phyloP scores from a whole-genome alignment of 2,329 filamentous ascomycete species.

The Diaporthe longicolla region DNA sequence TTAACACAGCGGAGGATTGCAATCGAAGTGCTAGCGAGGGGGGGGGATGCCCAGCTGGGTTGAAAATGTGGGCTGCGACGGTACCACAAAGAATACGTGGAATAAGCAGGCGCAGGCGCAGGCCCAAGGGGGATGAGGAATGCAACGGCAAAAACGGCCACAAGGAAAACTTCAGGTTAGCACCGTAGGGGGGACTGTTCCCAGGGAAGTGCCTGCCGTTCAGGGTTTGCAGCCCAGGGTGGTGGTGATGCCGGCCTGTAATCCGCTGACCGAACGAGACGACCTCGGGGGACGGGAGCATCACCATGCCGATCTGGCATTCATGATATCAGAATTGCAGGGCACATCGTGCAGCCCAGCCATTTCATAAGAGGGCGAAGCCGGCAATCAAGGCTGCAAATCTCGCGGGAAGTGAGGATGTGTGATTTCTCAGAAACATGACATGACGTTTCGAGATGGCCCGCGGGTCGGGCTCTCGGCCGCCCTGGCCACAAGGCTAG shows the following conservation, averaged over 20 bases:
- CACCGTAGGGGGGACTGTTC: not conserved
- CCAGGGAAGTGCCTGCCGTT: slow-evolving; percentile 24
- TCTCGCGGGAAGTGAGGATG: slow-evolving; percentile 27
- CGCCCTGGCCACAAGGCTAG: slow-evolving; percentile 26
- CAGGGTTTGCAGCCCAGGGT: slow-evolving; percentile 24
- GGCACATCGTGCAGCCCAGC: not conserved
- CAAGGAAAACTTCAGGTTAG: slow-evolving; percentile 21
- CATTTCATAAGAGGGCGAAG: not conserved
- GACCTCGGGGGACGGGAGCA: not conserved
- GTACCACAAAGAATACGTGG: not conserved
- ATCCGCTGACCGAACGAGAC: not conserved
- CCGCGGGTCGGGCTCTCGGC: slow-evolving; percentile 37
- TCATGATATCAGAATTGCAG: not conserved
- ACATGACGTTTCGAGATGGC: slow-evolving; percentile 38
- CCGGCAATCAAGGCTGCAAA: slow-evolving; percentile 14
- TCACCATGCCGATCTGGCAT: not conserved
- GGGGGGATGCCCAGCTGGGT: not conserved
- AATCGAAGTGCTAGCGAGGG: not conserved
- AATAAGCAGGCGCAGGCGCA: not conserved
- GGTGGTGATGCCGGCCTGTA: slow-evolving; percentile 21
- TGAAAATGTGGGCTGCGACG: not conserved
- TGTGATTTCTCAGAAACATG: slow-evolving; percentile 23
- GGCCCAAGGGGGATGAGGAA: not conserved
- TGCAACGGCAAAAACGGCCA: slow-evolving; percentile 23
- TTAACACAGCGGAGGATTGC: not conserved